A percentile compares a stretch with the other conserved stretches of the same genome.
These are phyloP conservation scores for Dendrobium nobile DNA, from an alignment of 106 monocot species.

Conservation along the genomic window DNA sequence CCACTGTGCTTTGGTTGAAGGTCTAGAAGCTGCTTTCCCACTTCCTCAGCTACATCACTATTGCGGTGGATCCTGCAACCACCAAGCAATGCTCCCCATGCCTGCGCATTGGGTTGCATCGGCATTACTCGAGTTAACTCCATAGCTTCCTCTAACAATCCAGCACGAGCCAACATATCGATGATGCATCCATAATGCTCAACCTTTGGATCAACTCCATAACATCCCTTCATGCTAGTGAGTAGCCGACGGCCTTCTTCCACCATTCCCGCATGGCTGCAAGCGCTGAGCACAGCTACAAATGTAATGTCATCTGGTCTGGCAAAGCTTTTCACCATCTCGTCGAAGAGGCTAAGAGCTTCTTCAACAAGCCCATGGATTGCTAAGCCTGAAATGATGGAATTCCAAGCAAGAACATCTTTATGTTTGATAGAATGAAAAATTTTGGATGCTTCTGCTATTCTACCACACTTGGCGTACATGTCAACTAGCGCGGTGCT, in stretches of 20 bases:
- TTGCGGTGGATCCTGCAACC: slow-evolving; percentile 54
- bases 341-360: slow-evolving; percentile 22
- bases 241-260: slow-evolving; percentile 31
- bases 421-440: slow-evolving; percentile 17
- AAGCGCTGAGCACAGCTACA: slow-evolving; percentile 48
- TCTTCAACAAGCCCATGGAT: slow-evolving; percentile 28
- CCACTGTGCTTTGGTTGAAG: slow-evolving; percentile 56
- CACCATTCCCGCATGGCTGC: slow-evolving; percentile 52
- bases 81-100: slow-evolving; percentile 48
- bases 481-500: slow-evolving; percentile 47
- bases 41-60: slow-evolving; percentile 26
- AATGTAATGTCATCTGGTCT: slow-evolving; percentile 43
- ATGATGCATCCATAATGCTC: slow-evolving; percentile 58
- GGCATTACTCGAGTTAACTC: slow-evolving; percentile 39
- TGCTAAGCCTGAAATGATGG: slow-evolving; percentile 37
- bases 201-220: slow-evolving; percentile 26
- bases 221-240: slow-evolving; percentile 21
- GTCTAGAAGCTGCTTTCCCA: slow-evolving; percentile 32
- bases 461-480: slow-evolving; percentile 41
- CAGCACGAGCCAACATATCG: slow-evolving; percentile 48
- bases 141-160: slow-evolving; percentile 40
- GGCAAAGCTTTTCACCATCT: slow-evolving; percentile 27
- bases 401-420: slow-evolving; percentile 46
- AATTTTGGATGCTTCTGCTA: slow-evolving; percentile 10
- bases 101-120: slow-evolving; percentile 43